Percentiles rank a stretch among this genome's conserved stretches.
phyloP scores from a whole-genome alignment of 805 yeast species.

The Candida vartiovaarae region DNA sequence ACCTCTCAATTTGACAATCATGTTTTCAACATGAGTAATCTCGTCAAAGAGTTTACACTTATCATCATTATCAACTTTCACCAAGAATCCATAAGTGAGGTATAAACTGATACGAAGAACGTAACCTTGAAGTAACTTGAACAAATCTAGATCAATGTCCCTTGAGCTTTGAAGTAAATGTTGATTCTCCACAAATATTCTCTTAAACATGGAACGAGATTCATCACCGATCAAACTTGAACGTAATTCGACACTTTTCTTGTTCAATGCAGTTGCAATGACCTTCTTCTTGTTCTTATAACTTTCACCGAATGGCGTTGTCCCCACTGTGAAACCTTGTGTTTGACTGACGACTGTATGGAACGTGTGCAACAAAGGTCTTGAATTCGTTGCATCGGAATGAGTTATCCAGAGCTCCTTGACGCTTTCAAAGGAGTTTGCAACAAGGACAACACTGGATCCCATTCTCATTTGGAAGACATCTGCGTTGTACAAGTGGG shows the following conservation, averaged over 20 bases:
- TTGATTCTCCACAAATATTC: slow-evolving; percentile 11
- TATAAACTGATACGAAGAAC: slow-evolving; percentile 43
- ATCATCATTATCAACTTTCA: slow-evolving; percentile 36
- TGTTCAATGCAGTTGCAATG: slow-evolving; percentile 37
- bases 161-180: background rate
- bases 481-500: slow-evolving; percentile 30
- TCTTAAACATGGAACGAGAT: slow-evolving; percentile 24
- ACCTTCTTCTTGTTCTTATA: slow-evolving; percentile 42
- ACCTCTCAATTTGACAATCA: slow-evolving; percentile 50
- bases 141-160: slow-evolving; percentile 32
- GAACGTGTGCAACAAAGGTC: slow-evolving; percentile 63
- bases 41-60: slow-evolving; percentile 36
- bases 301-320: slow-evolving; percentile 50
- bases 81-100: slow-evolving; percentile 44
- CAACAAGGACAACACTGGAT: slow-evolving; percentile 47
- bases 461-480: slow-evolving; percentile 66
- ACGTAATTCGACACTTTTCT: slow-evolving; percentile 27
- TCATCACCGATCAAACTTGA: slow-evolving; percentile 33
- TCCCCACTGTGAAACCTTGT: slow-evolving; percentile 56
- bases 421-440: slow-evolving; percentile 55
- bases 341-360: slow-evolving; percentile 52
- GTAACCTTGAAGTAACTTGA: slow-evolving; percentile 40
- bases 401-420: slow-evolving; percentile 44
- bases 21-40: slow-evolving; percentile 48
- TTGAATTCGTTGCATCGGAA: slow-evolving; percentile 50